phyloP scores from a whole-genome alignment of 2,329 filamentous ascomycete species.

The Fusarium veterinarium region DNA sequence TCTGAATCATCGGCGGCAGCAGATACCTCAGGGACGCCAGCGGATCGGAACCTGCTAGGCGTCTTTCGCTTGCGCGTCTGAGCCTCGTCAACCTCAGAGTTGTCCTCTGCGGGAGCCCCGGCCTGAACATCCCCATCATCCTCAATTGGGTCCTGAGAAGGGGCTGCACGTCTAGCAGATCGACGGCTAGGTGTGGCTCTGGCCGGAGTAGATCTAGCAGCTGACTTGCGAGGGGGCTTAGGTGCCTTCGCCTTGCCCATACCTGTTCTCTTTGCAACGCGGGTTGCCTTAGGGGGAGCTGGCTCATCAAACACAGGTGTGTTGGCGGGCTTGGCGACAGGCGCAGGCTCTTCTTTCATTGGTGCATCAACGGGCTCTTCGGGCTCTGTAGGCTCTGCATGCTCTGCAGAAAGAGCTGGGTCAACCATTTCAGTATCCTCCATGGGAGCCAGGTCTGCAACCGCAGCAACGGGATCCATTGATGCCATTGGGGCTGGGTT shows the following conservation, averaged over 20 bases:
- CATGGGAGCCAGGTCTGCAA: conserved; percentile 14
- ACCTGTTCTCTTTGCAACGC: conserved; percentile 41
- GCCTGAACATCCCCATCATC: conserved; percentile 38
- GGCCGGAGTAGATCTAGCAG: conserved; percentile 41
- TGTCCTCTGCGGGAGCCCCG: conserved; percentile 27
- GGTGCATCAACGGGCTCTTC: not conserved
- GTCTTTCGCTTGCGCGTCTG: conserved; percentile 44
- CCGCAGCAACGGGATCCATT: conserved; percentile 24
- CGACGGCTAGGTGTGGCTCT: conserved; percentile 39
- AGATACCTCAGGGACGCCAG: conserved; percentile 17
- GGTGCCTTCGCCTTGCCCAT: conserved; percentile 36
- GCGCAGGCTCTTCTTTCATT: conserved; percentile 10
- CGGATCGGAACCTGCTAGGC: conserved; percentile 46
- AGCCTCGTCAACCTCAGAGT: conserved; percentile 45
- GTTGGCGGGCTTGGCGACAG: conserved; percentile 22
- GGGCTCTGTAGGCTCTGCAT: conserved; percentile 4
- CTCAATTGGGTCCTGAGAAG: conserved; percentile 49
- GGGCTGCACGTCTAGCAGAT: conserved; percentile 39
- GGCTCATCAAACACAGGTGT: conserved; percentile 32
- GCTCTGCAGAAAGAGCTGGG: conserved; percentile 35
- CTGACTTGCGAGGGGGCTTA: conserved; percentile 32
- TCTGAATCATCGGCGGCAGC: conserved; percentile 43
- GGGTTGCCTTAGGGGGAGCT: conserved; percentile 43
- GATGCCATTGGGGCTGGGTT: conserved; percentile 23
- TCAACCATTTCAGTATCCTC: conserved; percentile 36